Evolutionary conservation across 805 yeast genomes (phyloP).

Genomic region (Barnettozyma salicaria): DNA sequence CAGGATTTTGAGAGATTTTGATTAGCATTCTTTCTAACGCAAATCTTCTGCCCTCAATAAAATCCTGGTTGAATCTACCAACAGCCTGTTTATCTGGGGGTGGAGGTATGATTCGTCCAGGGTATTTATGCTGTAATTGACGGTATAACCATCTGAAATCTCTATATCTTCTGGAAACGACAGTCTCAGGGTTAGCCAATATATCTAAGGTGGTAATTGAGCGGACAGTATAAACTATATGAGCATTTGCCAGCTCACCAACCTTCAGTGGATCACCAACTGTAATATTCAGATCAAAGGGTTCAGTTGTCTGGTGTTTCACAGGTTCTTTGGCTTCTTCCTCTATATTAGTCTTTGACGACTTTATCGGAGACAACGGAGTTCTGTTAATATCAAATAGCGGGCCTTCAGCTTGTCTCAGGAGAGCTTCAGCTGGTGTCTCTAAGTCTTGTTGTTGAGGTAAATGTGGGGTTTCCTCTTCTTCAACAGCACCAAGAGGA

Average conservation of each 20-base stretch:
- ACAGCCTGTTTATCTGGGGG: conserved; percentile 93
- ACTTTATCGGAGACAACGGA: conserved; percentile 23
- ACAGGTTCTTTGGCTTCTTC: conserved; percentile 12
- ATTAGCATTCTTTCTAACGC: conserved; percentile 82
- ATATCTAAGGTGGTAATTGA: conserved; percentile 41
- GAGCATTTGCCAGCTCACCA: conserved; percentile 84
- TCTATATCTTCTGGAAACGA: conserved; percentile 78
- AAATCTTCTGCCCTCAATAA: conserved; percentile 78
- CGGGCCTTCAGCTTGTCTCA: conserved; percentile 48
- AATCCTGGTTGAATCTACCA: conserved; percentile 86
- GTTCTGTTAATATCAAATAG: conserved; percentile 39
- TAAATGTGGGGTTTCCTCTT: conserved; percentile 25
- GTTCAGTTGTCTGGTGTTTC: conserved; percentile 4
- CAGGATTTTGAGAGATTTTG: conserved; percentile 54
- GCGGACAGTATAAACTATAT: conserved; percentile 77
- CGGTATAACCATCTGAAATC: conserved; percentile 95
- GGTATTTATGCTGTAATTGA: conserved; percentile 78
- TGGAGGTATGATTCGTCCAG: conserved; percentile 89
- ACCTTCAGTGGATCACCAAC: conserved; percentile 91
- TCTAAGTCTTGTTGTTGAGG: conserved; percentile 22
- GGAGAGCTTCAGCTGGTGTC: conserved; percentile 31
- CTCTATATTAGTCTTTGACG: conserved; percentile 4
- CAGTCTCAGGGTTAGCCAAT: conserved; percentile 35
- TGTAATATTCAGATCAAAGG: conserved; percentile 46
- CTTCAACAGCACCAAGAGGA: conserved; percentile 29